Conservation (phyloP, 169 alveolate species). For the Toxoplasma gondii region DNA sequence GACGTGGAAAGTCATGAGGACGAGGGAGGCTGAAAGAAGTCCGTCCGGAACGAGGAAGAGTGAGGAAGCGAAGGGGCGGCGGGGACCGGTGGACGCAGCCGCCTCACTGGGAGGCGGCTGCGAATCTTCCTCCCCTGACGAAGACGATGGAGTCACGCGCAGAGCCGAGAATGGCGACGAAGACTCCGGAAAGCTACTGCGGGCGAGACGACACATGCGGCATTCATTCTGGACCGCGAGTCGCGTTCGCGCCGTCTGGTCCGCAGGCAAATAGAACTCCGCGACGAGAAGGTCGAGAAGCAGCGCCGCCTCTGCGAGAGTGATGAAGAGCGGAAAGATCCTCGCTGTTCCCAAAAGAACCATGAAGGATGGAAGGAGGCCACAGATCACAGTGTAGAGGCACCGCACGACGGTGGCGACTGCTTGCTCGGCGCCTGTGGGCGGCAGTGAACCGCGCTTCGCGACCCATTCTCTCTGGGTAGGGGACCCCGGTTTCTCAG, state of each 20-base stretch:
- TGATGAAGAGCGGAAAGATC: background rate
- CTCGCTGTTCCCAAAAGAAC: background rate
- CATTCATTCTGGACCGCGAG: too few relatives aligned
- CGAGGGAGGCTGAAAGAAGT: background rate
- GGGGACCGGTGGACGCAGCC: background rate
- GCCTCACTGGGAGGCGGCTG: background rate
- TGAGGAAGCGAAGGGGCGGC: background rate
- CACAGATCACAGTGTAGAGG: background rate
- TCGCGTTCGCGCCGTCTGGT: too few relatives aligned
- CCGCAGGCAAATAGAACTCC: too few relatives aligned
- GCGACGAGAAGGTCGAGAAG: conserved; percentile 1
- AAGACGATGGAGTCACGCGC: background rate
- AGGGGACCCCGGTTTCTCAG: background rate
- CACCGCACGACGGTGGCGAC: background rate
- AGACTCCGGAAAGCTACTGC: too few relatives aligned
- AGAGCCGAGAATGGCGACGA: background rate
- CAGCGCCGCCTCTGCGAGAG: background rate
- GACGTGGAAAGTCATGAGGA: conserved; percentile 17
- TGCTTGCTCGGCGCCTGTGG: background rate
- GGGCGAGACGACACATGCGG: too few relatives aligned
- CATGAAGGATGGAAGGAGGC: background rate
- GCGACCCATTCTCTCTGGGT: background rate
- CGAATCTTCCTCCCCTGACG: background rate
- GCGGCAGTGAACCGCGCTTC: background rate
- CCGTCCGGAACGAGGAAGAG: background rate